Evolutionary conservation across 371 early-diverging fungal genomes (phyloP).

Genomic region (Mortierella polycephala): DNA sequence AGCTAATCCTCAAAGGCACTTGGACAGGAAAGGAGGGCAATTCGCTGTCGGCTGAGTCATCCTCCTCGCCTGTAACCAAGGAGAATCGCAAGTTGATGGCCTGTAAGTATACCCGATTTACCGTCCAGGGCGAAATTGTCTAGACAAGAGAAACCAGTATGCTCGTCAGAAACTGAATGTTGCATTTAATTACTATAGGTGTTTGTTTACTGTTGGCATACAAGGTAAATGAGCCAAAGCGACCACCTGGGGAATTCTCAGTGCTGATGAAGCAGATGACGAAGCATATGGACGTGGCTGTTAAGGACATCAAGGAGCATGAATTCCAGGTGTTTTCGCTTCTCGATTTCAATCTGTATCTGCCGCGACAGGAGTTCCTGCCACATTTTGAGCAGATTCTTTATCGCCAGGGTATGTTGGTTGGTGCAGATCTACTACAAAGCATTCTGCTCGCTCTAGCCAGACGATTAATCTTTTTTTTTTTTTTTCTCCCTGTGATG

Average conservation of each 20-base stretch:
- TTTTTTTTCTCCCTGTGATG: neutral
- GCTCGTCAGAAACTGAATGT: neutral
- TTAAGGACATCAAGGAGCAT: slow-evolving; percentile 82
- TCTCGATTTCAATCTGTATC: slow-evolving; percentile 86
- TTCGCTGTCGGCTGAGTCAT: slow-evolving; percentile 58
- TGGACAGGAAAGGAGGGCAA: slow-evolving; percentile 47
- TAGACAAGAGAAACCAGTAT: no score
- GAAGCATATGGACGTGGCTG: slow-evolving; percentile 75
- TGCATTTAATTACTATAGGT: slow-evolving; percentile 53
- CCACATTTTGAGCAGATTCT: slow-evolving; percentile 90
- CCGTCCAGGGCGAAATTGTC: no score
- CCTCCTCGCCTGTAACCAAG: slow-evolving; percentile 69
- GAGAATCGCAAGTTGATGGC: slow-evolving; percentile 84
- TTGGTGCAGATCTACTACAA: neutral
- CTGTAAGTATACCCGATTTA: slow-evolving; percentile 58
- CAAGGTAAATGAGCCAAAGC: slow-evolving; percentile 90
- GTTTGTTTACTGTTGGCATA: slow-evolving; percentile 82
- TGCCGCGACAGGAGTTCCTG: slow-evolving; percentile 83
- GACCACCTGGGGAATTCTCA: slow-evolving; percentile 61
- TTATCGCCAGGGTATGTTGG: slow-evolving; percentile 45
- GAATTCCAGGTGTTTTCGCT: slow-evolving; percentile 90
- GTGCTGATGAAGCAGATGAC: slow-evolving; percentile 63
- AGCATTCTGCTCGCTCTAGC: neutral
- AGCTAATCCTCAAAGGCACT: slow-evolving; percentile 78
- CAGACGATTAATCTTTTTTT: neutral